A percentile compares a stretch with the other conserved stretches of the same genome.
These are phyloP conservation scores for Fusarium sp. DNA, from an alignment of 2,329 filamentous ascomycete species.

Conservation along the genomic window DNA sequence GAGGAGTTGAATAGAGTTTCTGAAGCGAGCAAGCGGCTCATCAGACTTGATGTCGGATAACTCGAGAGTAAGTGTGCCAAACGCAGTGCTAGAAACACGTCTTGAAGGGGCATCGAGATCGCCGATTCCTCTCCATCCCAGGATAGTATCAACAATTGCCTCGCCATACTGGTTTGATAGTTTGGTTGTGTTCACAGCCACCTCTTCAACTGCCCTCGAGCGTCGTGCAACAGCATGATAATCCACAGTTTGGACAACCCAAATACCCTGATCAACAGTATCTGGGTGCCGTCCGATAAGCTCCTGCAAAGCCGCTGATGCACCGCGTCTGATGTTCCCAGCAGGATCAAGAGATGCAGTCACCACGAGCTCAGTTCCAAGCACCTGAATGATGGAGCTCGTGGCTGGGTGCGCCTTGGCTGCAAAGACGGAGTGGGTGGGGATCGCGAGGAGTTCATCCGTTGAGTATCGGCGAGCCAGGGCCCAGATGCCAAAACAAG, in stretches of 20 bases:
- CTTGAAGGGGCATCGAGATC: constrained; percentile 83
- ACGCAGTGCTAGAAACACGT: constrained; percentile 78
- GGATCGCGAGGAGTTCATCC: constrained; percentile 78
- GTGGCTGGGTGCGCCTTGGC: constrained; percentile 55
- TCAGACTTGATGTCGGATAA: constrained; percentile 49
- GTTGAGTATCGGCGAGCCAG: constrained; percentile 90
- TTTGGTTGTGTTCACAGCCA: constrained; percentile 78
- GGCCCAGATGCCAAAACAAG: constrained; percentile 97
- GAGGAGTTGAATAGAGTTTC: constrained; percentile 60
- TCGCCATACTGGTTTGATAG: constrained; percentile 79
- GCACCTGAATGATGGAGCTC: constrained; percentile 77
- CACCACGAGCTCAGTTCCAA: constrained; percentile 86
- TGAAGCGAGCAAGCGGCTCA: constrained; percentile 48
- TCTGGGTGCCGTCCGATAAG: constrained; percentile 94
- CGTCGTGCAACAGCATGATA: constrained; percentile 95
- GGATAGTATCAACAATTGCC: constrained; percentile 78
- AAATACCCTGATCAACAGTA: constrained; percentile 84
- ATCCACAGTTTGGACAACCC: constrained; percentile 90
- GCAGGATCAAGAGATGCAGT: constrained; percentile 89
- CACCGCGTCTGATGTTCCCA: constrained; percentile 92
- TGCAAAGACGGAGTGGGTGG: constrained; percentile 62
- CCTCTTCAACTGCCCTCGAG: constrained; percentile 84
- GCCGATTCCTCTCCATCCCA: constrained; percentile 91
- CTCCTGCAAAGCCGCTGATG: constrained; percentile 95
- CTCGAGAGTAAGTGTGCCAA: constrained; percentile 72